These are phyloP conservation scores for Hypomyces rosellus DNA, from an alignment of 2,329 filamentous ascomycete genomes.

Conservation along the genomic window DNA sequence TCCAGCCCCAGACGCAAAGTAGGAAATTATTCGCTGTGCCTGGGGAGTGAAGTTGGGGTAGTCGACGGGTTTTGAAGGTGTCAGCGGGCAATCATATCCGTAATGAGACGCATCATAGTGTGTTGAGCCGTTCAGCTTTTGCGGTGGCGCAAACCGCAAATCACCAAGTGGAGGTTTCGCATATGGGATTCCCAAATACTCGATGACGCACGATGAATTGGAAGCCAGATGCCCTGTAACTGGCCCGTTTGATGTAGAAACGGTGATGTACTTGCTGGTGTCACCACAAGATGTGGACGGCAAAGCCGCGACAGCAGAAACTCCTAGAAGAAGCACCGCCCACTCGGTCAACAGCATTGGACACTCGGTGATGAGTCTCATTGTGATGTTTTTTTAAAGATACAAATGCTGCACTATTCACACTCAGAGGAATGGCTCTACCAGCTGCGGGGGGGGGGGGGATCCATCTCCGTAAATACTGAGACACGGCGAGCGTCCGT, in stretches of 20 bases:
- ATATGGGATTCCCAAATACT: slow-evolving; percentile 36
- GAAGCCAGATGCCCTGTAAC: slow-evolving; percentile 27
- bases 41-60: slow-evolving; percentile 25
- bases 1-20: slow-evolving; percentile 17
- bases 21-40: slow-evolving; percentile 20
- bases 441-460: no score
- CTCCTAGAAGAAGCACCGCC: slow-evolving; percentile 1
- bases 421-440: no score
- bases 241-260: slow-evolving; percentile 27
- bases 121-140: slow-evolving; percentile 17
- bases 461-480: neutral
- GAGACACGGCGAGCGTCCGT: no score
- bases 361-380: neutral
- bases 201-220: slow-evolving; percentile 25
- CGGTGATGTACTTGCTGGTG: slow-evolving; percentile 16
- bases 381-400: neutral
- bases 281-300: slow-evolving; percentile 10
- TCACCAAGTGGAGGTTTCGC: slow-evolving; percentile 30
- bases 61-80: slow-evolving; percentile 17
- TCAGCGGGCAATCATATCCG: slow-evolving; percentile 23
- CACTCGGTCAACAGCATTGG: neutral
- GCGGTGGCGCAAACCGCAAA: slow-evolving; percentile 31
- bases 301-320: neutral
- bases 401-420: neutral
- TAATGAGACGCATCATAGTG: slow-evolving; percentile 20